phyloP scores from a whole-genome alignment of 2,329 filamentous ascomycete species.

The Penicillium sp. region DNA sequence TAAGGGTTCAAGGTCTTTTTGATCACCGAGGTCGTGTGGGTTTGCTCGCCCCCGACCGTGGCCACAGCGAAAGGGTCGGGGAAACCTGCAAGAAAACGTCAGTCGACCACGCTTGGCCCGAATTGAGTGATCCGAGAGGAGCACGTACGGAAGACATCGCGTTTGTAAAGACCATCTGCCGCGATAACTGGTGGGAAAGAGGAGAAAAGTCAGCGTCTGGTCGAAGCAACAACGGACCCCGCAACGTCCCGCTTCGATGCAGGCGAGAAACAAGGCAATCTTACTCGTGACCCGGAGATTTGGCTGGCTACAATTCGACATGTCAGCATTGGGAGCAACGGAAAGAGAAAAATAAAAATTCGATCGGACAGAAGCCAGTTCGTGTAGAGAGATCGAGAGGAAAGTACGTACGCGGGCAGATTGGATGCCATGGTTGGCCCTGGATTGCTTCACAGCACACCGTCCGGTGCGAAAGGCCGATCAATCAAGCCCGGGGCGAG shows the following conservation, averaged over 20 bases:
- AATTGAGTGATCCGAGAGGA: constrained; percentile 12
- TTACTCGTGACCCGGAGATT: constrained; percentile 93
- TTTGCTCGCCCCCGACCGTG: constrained; percentile 96
- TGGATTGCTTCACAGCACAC: constrained; percentile 29
- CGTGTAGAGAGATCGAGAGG: not conserved
- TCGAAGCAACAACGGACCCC: constrained; percentile 17
- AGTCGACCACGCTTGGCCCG: constrained; percentile 15
- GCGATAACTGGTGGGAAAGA: constrained; percentile 72
- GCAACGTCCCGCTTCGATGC: constrained; percentile 19
- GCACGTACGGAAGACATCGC: constrained; percentile 94
- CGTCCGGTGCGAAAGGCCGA: constrained; percentile 31
- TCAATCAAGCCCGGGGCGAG: constrained; percentile 35
- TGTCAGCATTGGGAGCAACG: constrained; percentile 20
- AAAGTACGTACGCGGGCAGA: constrained; percentile 58
- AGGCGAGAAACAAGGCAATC: constrained; percentile 22
- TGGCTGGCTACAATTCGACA: constrained; percentile 58
- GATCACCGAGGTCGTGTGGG: constrained; percentile 93
- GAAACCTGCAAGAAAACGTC: constrained; percentile 62
- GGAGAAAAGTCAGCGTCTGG: constrained; percentile 21
- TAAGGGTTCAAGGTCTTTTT: constrained; percentile 99
- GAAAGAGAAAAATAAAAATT: constrained; percentile 1
- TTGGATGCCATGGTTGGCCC: constrained; percentile 56
- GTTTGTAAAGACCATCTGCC: constrained; percentile 96
- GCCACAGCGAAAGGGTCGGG: constrained; percentile 97
- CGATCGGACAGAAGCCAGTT: too few species aligned